Evolutionary conservation across 129 eudicot genomes (phyloP), one percentile per base, ranked within the genome.

Genomic region (Kitagawia praeruptora): DNA sequence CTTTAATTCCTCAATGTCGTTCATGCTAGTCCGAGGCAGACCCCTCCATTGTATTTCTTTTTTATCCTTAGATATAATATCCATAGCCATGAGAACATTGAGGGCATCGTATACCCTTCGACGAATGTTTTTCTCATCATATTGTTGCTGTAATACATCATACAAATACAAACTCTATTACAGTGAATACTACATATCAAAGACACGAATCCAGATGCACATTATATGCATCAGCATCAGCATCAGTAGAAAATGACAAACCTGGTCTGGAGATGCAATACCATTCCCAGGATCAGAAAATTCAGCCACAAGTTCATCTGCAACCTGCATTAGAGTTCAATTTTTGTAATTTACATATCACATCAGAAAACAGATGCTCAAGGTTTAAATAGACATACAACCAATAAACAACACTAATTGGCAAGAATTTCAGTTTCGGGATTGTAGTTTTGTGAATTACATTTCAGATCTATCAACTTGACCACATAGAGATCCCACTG

Each of bases 231-330:
- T 69, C 42, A 37, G 79, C 42, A 18, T 15, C 23, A 38, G 77
- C 61, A 40, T 9, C 58, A 2, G 39, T 46, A 39, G 6, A 75
- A 51, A 27, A 6, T 27, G 39, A 75, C 75, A n/a, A 61, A 83
- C 91, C 89, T 85, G 87, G 12, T 88, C 89, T 18, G 89, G 87
- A 74, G 92, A 73, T 79, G 89, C 77, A 80, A 82, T 83, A 75
- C 81, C 77, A 31, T 82, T 83, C 61, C 56, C 69, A 14, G 89
- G 87, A 53, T 87, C 96, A n/a, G 90, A 70, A 81, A 88, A 92
- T 79, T 90, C 97, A 58, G 91, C 88, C 69, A 92, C 91, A 46
- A 92, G 96, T 87, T 92, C 97, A 85, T 92, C 97, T 77, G 97
- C 97, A 44, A 92, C 97, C 97, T 92, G 82, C 70, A 75, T 75